Conservation (phyloP, 805 yeast species). For the Barnettozyma vustinii region DNA sequence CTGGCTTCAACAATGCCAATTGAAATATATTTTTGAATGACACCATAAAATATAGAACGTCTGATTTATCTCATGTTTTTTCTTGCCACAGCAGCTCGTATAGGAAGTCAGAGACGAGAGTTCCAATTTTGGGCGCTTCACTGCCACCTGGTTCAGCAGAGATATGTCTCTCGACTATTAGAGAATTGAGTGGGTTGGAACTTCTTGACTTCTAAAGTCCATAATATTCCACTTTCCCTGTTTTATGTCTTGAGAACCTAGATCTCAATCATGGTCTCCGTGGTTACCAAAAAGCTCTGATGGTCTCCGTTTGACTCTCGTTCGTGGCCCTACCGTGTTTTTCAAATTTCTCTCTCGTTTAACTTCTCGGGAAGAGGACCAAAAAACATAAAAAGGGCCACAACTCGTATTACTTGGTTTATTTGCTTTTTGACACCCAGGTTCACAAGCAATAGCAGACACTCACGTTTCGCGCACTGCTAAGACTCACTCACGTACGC, state of each 20-base stretch:
- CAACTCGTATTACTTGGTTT: not conserved
- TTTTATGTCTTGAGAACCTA: too few species aligned
- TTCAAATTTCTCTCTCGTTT: not conserved
- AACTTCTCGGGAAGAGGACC: not conserved
- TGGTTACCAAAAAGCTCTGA: too few species aligned
- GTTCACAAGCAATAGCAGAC: not conserved
- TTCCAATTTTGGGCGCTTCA: too few species aligned
- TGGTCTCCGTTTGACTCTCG: conserved; percentile 2
- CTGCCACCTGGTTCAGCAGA: too few species aligned
- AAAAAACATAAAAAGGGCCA: not conserved
- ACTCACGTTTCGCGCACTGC: not conserved
- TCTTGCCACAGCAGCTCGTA: not conserved
- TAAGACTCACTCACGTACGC: not conserved
- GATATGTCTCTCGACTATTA: too few species aligned
- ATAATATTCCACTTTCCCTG: too few species aligned
- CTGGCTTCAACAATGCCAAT: conserved; percentile 2
- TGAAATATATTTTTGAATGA: not conserved
- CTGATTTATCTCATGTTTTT: not conserved
- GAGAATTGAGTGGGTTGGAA: too few species aligned
- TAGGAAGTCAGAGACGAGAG: too few species aligned
- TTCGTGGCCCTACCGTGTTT: conserved; percentile 7
- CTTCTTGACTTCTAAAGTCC: too few species aligned
- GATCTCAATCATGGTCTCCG: too few species aligned
- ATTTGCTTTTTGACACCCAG: not conserved
- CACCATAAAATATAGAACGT: not conserved